Evolutionary conservation across 176 grass and related monocot genomes (phyloP).

Genomic region (Eleusine indica): DNA sequence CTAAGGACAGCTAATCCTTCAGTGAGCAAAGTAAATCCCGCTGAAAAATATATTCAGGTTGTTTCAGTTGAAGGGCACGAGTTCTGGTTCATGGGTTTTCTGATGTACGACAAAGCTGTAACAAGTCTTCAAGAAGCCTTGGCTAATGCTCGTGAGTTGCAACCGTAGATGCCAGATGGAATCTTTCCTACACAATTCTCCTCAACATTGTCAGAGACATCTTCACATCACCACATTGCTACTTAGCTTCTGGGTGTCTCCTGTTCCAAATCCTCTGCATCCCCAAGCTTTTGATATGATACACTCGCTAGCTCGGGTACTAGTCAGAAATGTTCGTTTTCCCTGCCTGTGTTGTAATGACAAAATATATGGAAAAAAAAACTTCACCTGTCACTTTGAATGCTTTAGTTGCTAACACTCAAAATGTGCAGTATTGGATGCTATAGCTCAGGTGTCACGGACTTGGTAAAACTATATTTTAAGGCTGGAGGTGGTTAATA

Average conservation of each 20-base stretch:
- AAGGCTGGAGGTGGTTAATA: neutral
- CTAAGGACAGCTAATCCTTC: conserved; percentile 84
- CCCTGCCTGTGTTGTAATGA: conserved; percentile 45
- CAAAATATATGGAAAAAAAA: conserved; percentile 38
- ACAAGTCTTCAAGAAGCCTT: conserved; percentile 78
- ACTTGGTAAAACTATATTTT: neutral
- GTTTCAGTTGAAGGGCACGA: conserved; percentile 82
- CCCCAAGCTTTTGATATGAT: conserved; percentile 25
- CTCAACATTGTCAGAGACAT: conserved; percentile 3
- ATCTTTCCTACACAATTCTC: neutral
- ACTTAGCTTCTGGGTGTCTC: conserved; percentile 30
- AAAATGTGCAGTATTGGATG: conserved; percentile 16
- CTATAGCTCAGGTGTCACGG: no score
- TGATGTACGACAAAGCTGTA: conserved; percentile 68
- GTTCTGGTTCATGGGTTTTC: conserved; percentile 96
- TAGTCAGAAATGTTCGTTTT: conserved; percentile 36
- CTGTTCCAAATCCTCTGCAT: conserved; percentile 39
- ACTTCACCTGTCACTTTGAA: conserved; percentile 32
- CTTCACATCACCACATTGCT: neutral
- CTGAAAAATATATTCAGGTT: conserved; percentile 83
- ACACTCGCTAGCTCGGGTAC: conserved; percentile 45
- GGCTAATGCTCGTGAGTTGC: conserved; percentile 57
- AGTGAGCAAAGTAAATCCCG: conserved; percentile 68
- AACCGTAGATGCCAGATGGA: conserved; percentile 47
- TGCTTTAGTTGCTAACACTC: conserved; percentile 24